Conservation (phyloP, 1,139 yeast genomes). For the Geotrichum citri-aurantii region DNA sequence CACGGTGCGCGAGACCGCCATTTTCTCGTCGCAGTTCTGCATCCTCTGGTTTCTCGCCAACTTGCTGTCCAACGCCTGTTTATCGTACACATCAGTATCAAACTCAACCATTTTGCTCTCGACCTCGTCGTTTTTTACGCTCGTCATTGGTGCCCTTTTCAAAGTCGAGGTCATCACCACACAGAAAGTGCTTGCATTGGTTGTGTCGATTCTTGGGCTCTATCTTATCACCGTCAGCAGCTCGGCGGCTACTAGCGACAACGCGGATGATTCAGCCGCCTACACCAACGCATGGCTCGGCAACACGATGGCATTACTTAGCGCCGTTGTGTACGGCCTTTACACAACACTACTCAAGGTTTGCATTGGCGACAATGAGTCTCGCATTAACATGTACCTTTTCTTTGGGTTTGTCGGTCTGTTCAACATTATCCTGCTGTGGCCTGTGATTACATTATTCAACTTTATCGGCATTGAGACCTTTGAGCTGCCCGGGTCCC, state of each 20-base stretch:
- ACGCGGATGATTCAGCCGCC: slow-evolving; percentile 25
- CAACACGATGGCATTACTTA: slow-evolving; percentile 68
- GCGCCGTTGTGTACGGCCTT: slow-evolving; percentile 86
- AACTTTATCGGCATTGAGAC: slow-evolving; percentile 59
- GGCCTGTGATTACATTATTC: slow-evolving; percentile 74
- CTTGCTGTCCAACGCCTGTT: slow-evolving; percentile 78
- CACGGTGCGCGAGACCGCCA: slow-evolving; percentile 36
- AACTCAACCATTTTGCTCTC: slow-evolving; percentile 89
- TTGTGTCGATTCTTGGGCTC: slow-evolving; percentile 74
- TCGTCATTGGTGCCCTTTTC: slow-evolving; percentile 70
- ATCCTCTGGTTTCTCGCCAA: slow-evolving; percentile 87
- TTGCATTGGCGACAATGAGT: slow-evolving; percentile 58
- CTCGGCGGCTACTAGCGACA: slow-evolving; percentile 19
- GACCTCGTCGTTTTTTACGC: slow-evolving; percentile 88
- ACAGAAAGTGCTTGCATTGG: slow-evolving; percentile 60
- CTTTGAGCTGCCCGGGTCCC: slow-evolving; percentile 61
- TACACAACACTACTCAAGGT: slow-evolving; percentile 80
- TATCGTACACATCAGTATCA: slow-evolving; percentile 84
- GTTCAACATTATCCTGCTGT: slow-evolving; percentile 64
- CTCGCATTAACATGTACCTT: slow-evolving; percentile 71
- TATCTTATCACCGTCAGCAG: slow-evolving; percentile 36
- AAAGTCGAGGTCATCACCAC: slow-evolving; percentile 63
- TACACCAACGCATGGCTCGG: slow-evolving; percentile 57
- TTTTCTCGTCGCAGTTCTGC: slow-evolving; percentile 73
- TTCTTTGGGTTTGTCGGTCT: slow-evolving; percentile 95